Evolutionary conservation across 192 early-diverging fungal genomes (phyloP).

Genomic region (Coemansia sp.): DNA sequence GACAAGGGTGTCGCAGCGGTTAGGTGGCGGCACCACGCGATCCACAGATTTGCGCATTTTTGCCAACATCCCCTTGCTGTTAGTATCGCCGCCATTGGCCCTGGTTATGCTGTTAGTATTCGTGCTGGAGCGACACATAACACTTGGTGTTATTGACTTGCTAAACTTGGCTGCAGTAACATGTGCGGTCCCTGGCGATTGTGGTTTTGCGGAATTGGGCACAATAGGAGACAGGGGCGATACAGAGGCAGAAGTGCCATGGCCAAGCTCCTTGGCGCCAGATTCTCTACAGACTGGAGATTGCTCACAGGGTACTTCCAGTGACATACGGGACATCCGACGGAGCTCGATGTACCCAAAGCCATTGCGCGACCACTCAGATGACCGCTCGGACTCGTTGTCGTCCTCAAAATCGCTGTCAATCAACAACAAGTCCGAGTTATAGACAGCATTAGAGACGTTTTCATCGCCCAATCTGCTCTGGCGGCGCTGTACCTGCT

Average conservation of each 20-base stretch:
- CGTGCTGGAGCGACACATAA: neutral
- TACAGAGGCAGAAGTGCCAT: neutral
- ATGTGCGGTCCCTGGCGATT: slow-evolving; percentile 15
- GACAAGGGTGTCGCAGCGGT: neutral
- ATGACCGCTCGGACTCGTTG: slow-evolving; percentile 24
- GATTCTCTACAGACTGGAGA: slow-evolving; percentile 8
- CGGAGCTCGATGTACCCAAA: slow-evolving; percentile 57
- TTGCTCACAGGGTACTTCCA: slow-evolving; percentile 12
- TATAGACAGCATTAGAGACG: neutral
- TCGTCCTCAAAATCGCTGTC: slow-evolving; percentile 14
- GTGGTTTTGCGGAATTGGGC: no score
- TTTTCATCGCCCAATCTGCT: neutral
- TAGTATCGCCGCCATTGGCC: neutral
- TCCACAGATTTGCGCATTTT: neutral
- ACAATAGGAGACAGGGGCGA: no score
- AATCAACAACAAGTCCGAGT: slow-evolving; percentile 13
- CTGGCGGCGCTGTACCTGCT: neutral
- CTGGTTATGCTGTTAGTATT: neutral
- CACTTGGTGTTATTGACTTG: slow-evolving; percentile 5
- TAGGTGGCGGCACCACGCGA: neutral
- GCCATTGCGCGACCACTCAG: slow-evolving; percentile 21
- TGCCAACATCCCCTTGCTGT: neutral
- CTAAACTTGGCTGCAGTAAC: slow-evolving; percentile 18
- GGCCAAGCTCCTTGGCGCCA: neutral
- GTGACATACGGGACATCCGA: slow-evolving; percentile 24